Percentiles rank a stretch among this genome's conserved stretches.
Evolutionary conservation across 148 eudicot genomes (phyloP).

Genomic region (Rhododendron vialii): DNA sequence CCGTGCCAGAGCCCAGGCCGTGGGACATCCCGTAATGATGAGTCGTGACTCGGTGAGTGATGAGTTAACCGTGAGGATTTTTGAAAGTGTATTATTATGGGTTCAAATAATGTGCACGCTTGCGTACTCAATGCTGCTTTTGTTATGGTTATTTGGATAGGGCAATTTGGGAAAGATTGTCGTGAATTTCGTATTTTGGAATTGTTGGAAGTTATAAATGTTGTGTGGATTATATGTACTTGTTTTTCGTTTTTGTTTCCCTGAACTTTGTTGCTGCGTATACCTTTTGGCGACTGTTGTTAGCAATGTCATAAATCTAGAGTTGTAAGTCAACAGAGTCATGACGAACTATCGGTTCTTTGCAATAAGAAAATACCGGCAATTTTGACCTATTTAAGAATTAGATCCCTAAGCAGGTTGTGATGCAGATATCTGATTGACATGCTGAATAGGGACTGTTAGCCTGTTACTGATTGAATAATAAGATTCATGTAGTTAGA

Average conservation of each 20-base stretch:
- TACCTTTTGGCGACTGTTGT: neutral
- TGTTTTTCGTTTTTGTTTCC: neutral
- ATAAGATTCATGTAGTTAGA: neutral
- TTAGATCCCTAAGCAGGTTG: neutral
- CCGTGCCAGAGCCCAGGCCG: conserved; percentile 68
- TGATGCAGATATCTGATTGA: neutral
- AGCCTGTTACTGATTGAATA: neutral
- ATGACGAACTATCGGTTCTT: neutral
- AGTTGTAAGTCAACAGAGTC: too few relatives aligned
- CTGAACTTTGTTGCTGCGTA: neutral
- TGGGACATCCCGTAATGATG: conserved; percentile 11
- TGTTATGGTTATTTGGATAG: neutral
- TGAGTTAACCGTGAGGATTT: conserved; percentile 10
- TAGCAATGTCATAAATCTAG: neutral
- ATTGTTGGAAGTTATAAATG: conserved; percentile 1
- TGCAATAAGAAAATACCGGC: neutral
- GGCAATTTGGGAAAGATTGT: conserved; percentile 6
- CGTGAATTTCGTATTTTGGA: neutral
- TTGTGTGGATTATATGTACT: neutral
- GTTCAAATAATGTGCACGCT: conserved; percentile 15
- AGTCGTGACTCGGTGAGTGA: neutral
- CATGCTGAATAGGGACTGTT: neutral
- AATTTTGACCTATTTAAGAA: neutral
- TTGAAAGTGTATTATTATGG: neutral
- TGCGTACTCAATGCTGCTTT: conserved; percentile 2